Evolutionary conservation across 352 stramenopile species (phyloP).

Genomic region (Phytophthora citrophthora): DNA sequence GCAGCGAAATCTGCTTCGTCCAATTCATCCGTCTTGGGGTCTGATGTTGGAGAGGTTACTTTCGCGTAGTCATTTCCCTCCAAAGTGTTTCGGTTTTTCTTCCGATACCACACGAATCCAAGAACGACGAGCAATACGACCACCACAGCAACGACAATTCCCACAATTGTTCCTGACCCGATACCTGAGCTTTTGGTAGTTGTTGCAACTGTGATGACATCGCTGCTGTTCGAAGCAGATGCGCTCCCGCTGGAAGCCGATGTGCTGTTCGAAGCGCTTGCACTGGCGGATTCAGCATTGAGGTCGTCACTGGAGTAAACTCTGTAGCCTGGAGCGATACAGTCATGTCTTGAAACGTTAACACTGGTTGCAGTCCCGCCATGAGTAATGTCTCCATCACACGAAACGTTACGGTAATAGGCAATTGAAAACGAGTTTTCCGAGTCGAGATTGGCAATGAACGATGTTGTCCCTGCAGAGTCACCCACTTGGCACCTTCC

Average conservation of each 20-base stretch:
- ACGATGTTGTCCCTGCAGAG: background rate
- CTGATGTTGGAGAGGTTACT: background rate
- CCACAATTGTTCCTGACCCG: constrained; percentile 4
- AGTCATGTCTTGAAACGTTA: background rate
- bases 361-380: background rate
- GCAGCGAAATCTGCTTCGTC: constrained; percentile 3
- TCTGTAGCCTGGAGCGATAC: background rate
- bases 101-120: background rate
- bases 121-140: background rate
- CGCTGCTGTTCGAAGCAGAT: no score
- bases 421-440: background rate
- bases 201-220: no score
- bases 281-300: background rate
- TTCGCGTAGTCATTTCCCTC: background rate
- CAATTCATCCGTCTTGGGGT: background rate
- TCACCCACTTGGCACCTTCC: background rate
- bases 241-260: no score
- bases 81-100: background rate
- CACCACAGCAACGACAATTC: constrained; percentile 12
- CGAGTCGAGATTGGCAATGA: background rate
- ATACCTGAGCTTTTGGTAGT: background rate
- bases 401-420: background rate
- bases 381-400: background rate
- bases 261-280: background rate
- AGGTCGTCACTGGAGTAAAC: background rate